Percentiles rank a stretch among this genome's conserved stretches.
Evolutionary conservation across 495 filamentous ascomycete species (phyloP).

Genomic region (Astrothelium macrocarpum): DNA sequence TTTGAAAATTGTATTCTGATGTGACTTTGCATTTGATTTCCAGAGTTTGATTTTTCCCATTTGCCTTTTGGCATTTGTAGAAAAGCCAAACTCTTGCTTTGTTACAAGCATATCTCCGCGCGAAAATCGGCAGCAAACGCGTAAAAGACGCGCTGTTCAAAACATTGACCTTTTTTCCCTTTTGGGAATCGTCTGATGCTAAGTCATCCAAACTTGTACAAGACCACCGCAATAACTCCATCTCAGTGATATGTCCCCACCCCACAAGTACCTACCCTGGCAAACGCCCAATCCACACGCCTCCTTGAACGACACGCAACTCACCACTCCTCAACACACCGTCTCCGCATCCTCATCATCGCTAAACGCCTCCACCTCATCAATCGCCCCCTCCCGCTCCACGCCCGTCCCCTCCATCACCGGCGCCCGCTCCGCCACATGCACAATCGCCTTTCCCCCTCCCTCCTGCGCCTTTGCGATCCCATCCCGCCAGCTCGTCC

Average conservation of each 20-base stretch:
- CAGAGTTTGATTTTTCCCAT: too few species aligned
- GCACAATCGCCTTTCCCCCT: constrained; percentile 61
- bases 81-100: too few species aligned
- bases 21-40: too few species aligned
- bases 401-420: constrained; percentile 39
- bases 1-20: background rate
- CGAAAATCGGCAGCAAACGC: background rate
- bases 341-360: constrained; percentile 20
- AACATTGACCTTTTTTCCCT: background rate
- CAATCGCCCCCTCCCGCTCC: constrained; percentile 63
- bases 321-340: background rate
- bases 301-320: background rate
- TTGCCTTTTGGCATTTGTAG: too few species aligned
- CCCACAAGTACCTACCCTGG: background rate
- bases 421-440: constrained; percentile 61
- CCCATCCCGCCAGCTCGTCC: constrained; percentile 65
- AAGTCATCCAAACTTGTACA: background rate
- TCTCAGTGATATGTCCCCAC: background rate
- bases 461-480: constrained; percentile 56
- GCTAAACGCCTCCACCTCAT: constrained; percentile 81
- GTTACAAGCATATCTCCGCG: background rate
- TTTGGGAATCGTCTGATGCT: background rate
- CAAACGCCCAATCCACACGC: background rate
- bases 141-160: background rate
- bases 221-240: background rate